Percentiles rank a stretch among this genome's conserved stretches.
phyloP scores from a whole-genome alignment of 768 basidiomycete genomes.

The Tricholoma saponaceum region DNA sequence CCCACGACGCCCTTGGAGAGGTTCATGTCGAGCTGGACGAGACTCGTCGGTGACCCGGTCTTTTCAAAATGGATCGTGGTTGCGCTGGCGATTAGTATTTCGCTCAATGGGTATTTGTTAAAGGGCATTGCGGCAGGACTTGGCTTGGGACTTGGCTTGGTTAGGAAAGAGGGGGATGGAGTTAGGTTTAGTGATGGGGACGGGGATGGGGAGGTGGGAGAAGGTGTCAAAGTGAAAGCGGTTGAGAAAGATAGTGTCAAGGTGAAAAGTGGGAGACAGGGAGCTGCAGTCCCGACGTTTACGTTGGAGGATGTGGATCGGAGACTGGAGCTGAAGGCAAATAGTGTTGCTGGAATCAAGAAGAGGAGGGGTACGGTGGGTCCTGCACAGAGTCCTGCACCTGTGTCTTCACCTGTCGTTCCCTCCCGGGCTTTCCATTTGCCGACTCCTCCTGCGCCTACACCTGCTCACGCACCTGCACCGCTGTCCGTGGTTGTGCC shows the following conservation, averaged over 20 bases:
- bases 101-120: slow-evolving; percentile 89
- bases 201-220: too few species aligned
- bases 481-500: neutral
- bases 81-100: slow-evolving; percentile 78
- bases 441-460: neutral
- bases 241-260: slow-evolving; percentile 3
- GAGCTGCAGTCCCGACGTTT: slow-evolving; percentile 29
- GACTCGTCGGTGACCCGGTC: slow-evolving; percentile 90
- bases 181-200: slow-evolving; percentile 21
- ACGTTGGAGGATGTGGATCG: slow-evolving; percentile 56
- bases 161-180: slow-evolving; percentile 14
- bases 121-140: slow-evolving; percentile 74
- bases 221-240: slow-evolving; percentile 4
- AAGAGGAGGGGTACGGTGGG: slow-evolving; percentile 9
- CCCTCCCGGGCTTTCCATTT: neutral
- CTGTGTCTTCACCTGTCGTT: neutral
- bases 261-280: slow-evolving; percentile 1
- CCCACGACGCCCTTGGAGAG: slow-evolving; percentile 60
- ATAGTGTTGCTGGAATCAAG: neutral
- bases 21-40: slow-evolving; percentile 90
- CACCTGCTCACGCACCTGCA: neutral
- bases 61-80: slow-evolving; percentile 94
- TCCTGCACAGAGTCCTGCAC: neutral
- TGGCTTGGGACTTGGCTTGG: slow-evolving; percentile 22
- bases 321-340: slow-evolving; percentile 31